phyloP scores from a whole-genome alignment of 306 rosid species.

The Morella rubra region DNA sequence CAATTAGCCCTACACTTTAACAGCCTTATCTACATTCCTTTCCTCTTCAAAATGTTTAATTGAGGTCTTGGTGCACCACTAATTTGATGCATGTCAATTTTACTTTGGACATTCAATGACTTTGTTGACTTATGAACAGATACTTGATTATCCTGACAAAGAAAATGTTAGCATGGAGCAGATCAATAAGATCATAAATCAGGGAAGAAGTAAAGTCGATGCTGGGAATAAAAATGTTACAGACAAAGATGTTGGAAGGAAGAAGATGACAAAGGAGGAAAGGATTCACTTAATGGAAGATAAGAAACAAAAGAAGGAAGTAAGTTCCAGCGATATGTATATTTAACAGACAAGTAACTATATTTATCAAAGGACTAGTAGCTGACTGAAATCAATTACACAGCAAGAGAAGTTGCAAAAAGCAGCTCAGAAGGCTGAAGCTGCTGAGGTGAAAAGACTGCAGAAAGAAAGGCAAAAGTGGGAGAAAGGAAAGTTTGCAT shows the following conservation, averaged over 20 bases:
- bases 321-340: slow-evolving; percentile 36
- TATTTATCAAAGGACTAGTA: slow-evolving; percentile 19
- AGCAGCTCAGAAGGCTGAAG: slow-evolving; percentile 85
- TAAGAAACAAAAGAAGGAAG: slow-evolving; percentile 68
- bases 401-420: slow-evolving; percentile 84
- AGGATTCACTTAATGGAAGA: slow-evolving; percentile 69
- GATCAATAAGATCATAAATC: slow-evolving; percentile 32
- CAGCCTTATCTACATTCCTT: too few species aligned
- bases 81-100: not conserved
- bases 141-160: slow-evolving; percentile 33
- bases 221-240: slow-evolving; percentile 31
- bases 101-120: not conserved
- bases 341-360: not conserved
- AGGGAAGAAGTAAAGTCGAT: slow-evolving; percentile 31
- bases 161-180: slow-evolving; percentile 45
- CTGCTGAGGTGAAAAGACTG: slow-evolving; percentile 65
- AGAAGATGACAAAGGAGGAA: slow-evolving; percentile 75
- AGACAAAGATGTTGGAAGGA: slow-evolving; percentile 42
- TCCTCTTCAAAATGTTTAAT: not conserved
- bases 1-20: not conserved
- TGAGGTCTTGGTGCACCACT: not conserved
- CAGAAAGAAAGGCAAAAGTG: slow-evolving; percentile 84
- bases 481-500: slow-evolving; percentile 86
- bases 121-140: slow-evolving; percentile 31
- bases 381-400: slow-evolving; percentile 26